Evolutionary conservation across 257 asterid genomes (phyloP).

Genomic region (Solanum sejunctum): DNA sequence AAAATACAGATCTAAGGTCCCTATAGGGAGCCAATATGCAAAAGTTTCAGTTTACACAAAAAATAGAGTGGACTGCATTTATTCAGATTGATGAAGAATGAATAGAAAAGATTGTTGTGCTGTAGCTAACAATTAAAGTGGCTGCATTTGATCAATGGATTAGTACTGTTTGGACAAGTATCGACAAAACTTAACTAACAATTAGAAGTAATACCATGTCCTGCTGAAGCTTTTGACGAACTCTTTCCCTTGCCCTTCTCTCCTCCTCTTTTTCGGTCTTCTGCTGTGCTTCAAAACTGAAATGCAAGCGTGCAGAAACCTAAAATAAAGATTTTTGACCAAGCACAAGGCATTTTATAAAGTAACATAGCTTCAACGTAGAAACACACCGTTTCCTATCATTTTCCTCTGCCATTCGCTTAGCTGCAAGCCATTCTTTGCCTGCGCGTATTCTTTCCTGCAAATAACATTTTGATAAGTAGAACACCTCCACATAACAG

Average conservation of each 20-base stretch:
- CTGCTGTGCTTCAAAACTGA: constrained; percentile 35
- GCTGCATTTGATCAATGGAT: background rate
- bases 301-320: background rate
- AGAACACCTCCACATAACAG: background rate
- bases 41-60: background rate
- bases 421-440: constrained; percentile 35
- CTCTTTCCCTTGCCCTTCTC: constrained; percentile 46
- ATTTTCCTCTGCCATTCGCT: constrained; percentile 45
- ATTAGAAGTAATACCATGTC: constrained; percentile 44
- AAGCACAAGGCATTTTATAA: background rate
- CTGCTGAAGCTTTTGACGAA: constrained; percentile 57
- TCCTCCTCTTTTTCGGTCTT: constrained; percentile 57
- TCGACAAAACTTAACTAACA: background rate
- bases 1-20: background rate
- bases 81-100: background rate
- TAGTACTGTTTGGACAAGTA: background rate
- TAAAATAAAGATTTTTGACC: background rate
- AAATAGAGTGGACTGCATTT: background rate
- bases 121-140: too few species aligned
- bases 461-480: background rate
- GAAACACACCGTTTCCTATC: constrained; percentile 47
- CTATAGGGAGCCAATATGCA: background rate
- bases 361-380: background rate
- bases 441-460: constrained; percentile 57
- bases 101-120: too few species aligned